Conservation (phyloP, 352 stramenopile genomes). For the Globisporangium uncinulatum region DNA sequence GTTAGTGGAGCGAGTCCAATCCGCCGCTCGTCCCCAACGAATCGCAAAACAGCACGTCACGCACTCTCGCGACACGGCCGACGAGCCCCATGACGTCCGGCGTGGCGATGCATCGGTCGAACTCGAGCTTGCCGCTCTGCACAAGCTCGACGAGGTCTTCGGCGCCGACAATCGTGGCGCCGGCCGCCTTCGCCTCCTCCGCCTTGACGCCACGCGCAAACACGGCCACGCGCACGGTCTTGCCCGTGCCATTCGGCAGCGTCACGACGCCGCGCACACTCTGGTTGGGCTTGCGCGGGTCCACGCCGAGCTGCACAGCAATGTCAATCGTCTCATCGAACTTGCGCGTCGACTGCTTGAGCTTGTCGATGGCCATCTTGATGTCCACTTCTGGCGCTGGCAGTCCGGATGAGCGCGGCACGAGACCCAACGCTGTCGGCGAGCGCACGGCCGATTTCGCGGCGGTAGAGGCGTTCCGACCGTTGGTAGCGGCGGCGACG, state of each 20-base stretch:
- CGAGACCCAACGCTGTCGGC: slow-evolving; percentile 60
- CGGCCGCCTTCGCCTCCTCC: slow-evolving; percentile 86
- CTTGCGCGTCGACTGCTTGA: slow-evolving; percentile 66
- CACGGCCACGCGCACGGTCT: slow-evolving; percentile 85
- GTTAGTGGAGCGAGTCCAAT: too few relatives aligned
- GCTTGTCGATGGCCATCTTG: slow-evolving; percentile 42
- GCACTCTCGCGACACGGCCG: slow-evolving; percentile 85
- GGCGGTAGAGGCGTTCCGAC: slow-evolving; percentile 30
- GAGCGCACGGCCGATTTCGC: slow-evolving; percentile 26
- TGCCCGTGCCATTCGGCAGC: slow-evolving; percentile 84
- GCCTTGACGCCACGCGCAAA: slow-evolving; percentile 88
- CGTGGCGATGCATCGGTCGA: slow-evolving; percentile 90
- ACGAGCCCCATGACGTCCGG: slow-evolving; percentile 92
- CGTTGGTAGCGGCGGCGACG: slow-evolving; percentile 29
- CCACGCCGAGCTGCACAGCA: slow-evolving; percentile 77
- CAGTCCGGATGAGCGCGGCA: slow-evolving; percentile 44
- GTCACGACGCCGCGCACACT: slow-evolving; percentile 82
- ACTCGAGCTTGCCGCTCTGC: slow-evolving; percentile 87
- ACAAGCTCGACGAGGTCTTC: slow-evolving; percentile 89
- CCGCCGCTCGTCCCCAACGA: neutral
- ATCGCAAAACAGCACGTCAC: slow-evolving; percentile 3
- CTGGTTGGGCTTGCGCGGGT: slow-evolving; percentile 87
- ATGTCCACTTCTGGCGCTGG: slow-evolving; percentile 52
- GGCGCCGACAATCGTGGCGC: slow-evolving; percentile 85
- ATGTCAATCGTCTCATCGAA: slow-evolving; percentile 88